These are phyloP conservation scores for Cercospora beticola DNA, from an alignment of 2,329 filamentous ascomycete genomes.

Conservation along the genomic window DNA sequence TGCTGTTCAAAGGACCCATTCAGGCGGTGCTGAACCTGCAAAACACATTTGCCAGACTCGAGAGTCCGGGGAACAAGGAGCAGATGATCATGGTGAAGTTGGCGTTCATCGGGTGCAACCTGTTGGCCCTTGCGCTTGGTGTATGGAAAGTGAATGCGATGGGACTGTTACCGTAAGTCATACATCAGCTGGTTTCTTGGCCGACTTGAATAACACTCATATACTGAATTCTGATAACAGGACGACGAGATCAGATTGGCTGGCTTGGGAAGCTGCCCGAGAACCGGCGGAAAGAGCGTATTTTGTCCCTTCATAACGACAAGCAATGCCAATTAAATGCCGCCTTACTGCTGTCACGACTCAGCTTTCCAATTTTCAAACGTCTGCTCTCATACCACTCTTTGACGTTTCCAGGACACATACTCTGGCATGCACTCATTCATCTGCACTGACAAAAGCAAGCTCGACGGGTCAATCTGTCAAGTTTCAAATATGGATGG, in stretches of 20 bases:
- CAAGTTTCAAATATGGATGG: neutral
- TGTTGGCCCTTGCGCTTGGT: slow-evolving; percentile 78
- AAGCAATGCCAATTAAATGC: neutral
- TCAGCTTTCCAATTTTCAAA: neutral
- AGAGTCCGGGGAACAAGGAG: slow-evolving; percentile 72
- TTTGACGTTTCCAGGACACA: neutral
- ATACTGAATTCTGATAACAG: slow-evolving; percentile 48
- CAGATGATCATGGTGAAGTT: slow-evolving; percentile 81
- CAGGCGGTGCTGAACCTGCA: slow-evolving; percentile 80
- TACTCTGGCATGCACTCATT: neutral
- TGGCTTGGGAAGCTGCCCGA: slow-evolving; percentile 86
- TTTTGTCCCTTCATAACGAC: slow-evolving; percentile 32
- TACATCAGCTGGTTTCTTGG: neutral
- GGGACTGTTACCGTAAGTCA: slow-evolving; percentile 82
- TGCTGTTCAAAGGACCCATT: slow-evolving; percentile 96
- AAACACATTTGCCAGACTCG: slow-evolving; percentile 85
- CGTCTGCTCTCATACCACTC: neutral
- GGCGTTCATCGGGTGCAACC: slow-evolving; percentile 83
- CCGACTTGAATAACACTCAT: neutral
- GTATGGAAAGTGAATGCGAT: slow-evolving; percentile 97
- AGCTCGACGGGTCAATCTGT: neutral
- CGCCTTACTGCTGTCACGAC: neutral
- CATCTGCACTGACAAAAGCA: neutral
- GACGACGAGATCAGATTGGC: slow-evolving; percentile 94
- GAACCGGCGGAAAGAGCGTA: slow-evolving; percentile 64